Evolutionary conservation across 225 moss, liverwort and hornwort genomes (phyloP).

Genomic region (Neckera pumila): DNA sequence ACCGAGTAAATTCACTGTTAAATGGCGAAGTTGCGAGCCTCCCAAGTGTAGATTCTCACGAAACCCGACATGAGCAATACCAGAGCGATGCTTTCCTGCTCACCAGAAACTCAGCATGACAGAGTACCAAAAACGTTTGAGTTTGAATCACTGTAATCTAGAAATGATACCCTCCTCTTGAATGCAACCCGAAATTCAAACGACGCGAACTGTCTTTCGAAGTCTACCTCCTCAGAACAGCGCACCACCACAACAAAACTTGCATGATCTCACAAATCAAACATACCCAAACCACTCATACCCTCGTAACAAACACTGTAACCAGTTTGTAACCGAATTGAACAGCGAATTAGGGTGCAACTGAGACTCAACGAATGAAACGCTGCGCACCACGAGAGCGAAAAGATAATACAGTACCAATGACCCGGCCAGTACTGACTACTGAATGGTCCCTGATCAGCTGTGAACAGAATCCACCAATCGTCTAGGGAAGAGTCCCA

Average conservation of each 20-base stretch:
- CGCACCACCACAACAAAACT: neutral
- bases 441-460: neutral
- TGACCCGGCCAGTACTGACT: neutral
- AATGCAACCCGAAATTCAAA: neutral
- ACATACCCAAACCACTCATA: neutral
- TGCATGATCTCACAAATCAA: neutral
- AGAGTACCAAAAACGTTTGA: neutral
- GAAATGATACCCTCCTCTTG: neutral
- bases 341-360: neutral
- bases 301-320: neutral
- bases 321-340: neutral
- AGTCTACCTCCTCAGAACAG: neutral
- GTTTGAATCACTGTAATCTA: neutral
- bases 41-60: slow-evolving; percentile 35
- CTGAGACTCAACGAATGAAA: neutral
- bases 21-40: slow-evolving; percentile 50
- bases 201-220: neutral
- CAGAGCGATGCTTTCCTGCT: neutral
- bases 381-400: neutral
- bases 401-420: neutral
- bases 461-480: neutral
- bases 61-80: slow-evolving; percentile 43
- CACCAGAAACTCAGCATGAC: neutral
- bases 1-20: slow-evolving; percentile 5
- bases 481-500: neutral